Evolutionary conservation across 2,329 filamentous ascomycete genomes (phyloP).

Genomic region (Claviceps sp.): DNA sequence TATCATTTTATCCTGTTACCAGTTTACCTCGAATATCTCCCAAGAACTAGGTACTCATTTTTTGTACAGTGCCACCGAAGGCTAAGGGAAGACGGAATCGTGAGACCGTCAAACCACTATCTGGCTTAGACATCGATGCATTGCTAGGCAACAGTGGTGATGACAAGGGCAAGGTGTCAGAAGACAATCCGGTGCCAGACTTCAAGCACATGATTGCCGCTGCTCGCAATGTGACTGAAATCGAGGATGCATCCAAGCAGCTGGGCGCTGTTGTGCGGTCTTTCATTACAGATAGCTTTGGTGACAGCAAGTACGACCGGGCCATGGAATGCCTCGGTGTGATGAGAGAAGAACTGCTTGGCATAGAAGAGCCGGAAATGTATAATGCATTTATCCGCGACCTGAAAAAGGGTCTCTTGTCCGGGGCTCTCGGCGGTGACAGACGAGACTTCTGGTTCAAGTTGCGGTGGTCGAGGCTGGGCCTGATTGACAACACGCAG

Average conservation of each 20-base stretch:
- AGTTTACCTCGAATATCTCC: background rate
- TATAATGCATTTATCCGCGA: conserved; percentile 63
- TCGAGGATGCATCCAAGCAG: conserved; percentile 58
- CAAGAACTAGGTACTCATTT: background rate
- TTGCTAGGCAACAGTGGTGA: conserved; percentile 50
- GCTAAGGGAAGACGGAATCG: conserved; percentile 58
- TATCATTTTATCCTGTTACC: background rate
- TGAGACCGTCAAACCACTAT: conserved; percentile 68
- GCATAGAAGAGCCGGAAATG: conserved; percentile 58
- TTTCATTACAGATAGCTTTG: conserved; percentile 60
- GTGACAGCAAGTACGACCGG: conserved; percentile 58
- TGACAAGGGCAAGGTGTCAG: conserved; percentile 29
- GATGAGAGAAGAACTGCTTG: conserved; percentile 64
- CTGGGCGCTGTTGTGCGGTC: conserved; percentile 58
- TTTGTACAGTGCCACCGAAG: conserved; percentile 56
- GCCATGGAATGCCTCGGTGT: conserved; percentile 64
- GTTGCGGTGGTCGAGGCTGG: conserved; percentile 52
- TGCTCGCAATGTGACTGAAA: conserved; percentile 44
- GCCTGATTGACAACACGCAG: conserved; percentile 54
- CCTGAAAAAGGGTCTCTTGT: conserved; percentile 60
- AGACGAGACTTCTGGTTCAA: conserved; percentile 72
- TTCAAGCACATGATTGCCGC: conserved; percentile 68
- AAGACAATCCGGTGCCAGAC: conserved; percentile 72
- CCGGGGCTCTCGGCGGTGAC: conserved; percentile 60
- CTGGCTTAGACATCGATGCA: conserved; percentile 74